Base-by-base conservation (phyloP, 2,329 filamentous ascomycete species). In the Colletotrichum acutatum region DNA sequence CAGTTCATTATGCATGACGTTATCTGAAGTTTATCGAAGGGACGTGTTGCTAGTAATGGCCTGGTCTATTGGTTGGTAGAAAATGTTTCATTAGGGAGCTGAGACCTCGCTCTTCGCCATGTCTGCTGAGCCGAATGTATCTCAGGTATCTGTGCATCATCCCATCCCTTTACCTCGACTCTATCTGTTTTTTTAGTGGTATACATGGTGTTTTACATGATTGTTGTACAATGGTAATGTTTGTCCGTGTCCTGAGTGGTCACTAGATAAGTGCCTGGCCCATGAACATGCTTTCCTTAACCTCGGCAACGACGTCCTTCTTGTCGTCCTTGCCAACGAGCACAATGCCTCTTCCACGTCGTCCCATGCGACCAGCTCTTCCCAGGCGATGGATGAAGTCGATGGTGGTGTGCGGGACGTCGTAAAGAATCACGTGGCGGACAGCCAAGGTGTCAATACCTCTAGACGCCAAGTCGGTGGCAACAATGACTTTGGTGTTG, bases 331-430 rank as follows among this genome's bases (percentile, higher is more conserved):
- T 96, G 74, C 95, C 96, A 1, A 98, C 94, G 46, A 99, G 85
- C 32, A 98, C 95, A 75, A 98, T 92, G 24, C 95, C 97, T 68
- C 95, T 89, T 19, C 97, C 97, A 80, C 97, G 90, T 74, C 95
- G 90, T 3, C 95, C 95, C 95, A 98, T 98, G 42, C 97, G 90
- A 0, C 97, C 97, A 1, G 97, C 95, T 70, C 97, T 90, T 19
- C 97, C 97, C 5, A 98, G 90, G 19, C 97, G 93, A 83, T 99
- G 97, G 79, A 99, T 98, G 79, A 99, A 99, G 82, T 99, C 97
- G 73, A 99, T 97, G 0, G 95, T 97, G 0, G 94, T 97, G 80
- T 98, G 96, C 5, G 97, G 97, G n/a, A 99, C 96, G 80, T 99
- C 95, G 82, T 98, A 98, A 30, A 99, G 85, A 67, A 99, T 92